Evolutionary conservation across 2,329 filamentous ascomycete genomes (phyloP), one percentile per base, ranked within the genome.

Genomic region (Macrophomina phaseolina): DNA sequence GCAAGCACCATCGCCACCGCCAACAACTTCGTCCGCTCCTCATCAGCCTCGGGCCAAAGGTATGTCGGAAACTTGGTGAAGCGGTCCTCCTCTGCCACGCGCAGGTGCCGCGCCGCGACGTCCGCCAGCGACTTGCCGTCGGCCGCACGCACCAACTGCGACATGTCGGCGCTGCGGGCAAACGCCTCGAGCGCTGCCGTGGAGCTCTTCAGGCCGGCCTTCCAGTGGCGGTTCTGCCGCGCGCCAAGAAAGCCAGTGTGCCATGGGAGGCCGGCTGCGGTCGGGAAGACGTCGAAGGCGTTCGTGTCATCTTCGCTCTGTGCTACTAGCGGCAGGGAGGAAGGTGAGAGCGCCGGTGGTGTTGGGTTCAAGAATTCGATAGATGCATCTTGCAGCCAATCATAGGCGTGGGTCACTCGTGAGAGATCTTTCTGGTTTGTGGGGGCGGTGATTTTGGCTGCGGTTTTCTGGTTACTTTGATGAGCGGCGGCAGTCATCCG

Each of bases 61-160:
- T 53, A 53, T 0, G 30, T 53, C 30, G 49, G 28, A 2, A 53
- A 53, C 30, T 36, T 36, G 5, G 30, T 36, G 49, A 53, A 53
- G 3, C 49, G 49, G 12, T 53, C 49, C 49, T 32, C 49, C 30
- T 53, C 28, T 0, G 49, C 28, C 30, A 53, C 30, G 4, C 5
- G 12, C 28, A 53, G 16, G 16, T 53, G 49, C 30, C 1, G 28
- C 4, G 49, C 49, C 49, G 49, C 49, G 11, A 49, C 46, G 1
- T 49, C 8, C n/a, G 46, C 46, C 46, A 49, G n/a, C 18, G 46
- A 49, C 46, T 28, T 49, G 46, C 46, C 46, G 46, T 49, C 46
- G 6, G 46, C 46, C 23, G 8, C 16, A 18, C 36, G 36, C 36
- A 49, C 46, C 8, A 30, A 5, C 46, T 28, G 46, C 46, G 46